Base-by-base conservation (phyloP, 1,284 basidiomycete genomes). In the Fomitiporia mediterranea region DNA sequence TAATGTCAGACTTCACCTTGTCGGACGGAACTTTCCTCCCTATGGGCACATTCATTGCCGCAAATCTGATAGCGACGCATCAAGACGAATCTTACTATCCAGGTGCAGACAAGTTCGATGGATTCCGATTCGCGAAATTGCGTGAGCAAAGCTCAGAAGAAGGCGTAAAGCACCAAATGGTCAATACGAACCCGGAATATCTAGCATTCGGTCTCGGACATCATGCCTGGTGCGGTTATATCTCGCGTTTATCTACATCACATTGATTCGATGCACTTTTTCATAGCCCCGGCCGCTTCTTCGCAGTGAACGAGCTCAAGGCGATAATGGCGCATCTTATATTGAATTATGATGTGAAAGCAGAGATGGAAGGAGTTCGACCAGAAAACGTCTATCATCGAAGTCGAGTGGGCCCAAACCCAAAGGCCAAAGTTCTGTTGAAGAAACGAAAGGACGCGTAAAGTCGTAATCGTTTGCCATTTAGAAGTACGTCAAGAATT, bases 91-190 rank as follows among this genome's bases (percentile, higher is more conserved):
- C 69, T 23, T 63, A 70, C 35, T 80, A 79, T 61, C 62, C 68
- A 13, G 66, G 75, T 40, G 69, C 76, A 4, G 53, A 67, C 17
- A 66, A 62, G 11, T 80, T 78, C 62, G 57, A 78, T 57, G 66
- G 74, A 0, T 78, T 77, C 60, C 72, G 78, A 17, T 82, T 79
- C 62, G 66, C 72, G 7, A 70, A 74, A 30, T 61, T 75, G 60
- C 68, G 74, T 51, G 67, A 69, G 34, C 63, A 62, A 30, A 60
- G 62, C 8, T 60, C 60, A 9, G 51, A 46, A n/a, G 64, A 63
- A 48, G 59, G 54, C 21, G 59, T 58, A n/a, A 65, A 65, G 56
- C 64, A 69, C 42, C 68, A 69, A 44, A 63, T 61, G 40, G 65
- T 66, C 34, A 59, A 60, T 44, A 69, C 66, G 2, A 64, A 57